Base-by-base conservation (phyloP, 768 basidiomycete species). In the Sporobolomyces roseus region DNA sequence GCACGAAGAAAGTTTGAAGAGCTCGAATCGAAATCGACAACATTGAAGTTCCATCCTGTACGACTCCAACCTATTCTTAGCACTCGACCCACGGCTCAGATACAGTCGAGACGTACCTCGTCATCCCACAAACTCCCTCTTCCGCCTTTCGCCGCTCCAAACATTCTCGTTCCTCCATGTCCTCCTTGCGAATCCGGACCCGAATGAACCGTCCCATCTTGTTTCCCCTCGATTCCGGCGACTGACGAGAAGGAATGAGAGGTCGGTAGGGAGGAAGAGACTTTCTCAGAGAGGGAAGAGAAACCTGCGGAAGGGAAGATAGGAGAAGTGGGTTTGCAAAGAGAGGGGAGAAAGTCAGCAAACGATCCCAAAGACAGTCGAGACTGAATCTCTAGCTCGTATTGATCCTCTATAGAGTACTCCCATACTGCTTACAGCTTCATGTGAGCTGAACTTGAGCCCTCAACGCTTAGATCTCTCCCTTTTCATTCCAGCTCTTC, bases 1-100 rank as follows among this genome's bases (percentile, higher is more conserved):
- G 21, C n/a, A 68, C 41, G 36, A 70, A 65, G 63, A 70, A 55
- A 29, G 36, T 51, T 36, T 70, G 63, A 16, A 50, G 32, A 2
- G 27, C 45, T 16, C 68, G 50, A 3, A 65, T 29, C 32, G n/a
- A 36, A 25, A 55, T 38, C n/a, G 53, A 48, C 33, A 70, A n/a
- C 19, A 48, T 33, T 35, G 59, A 61, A 27, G 52, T 54, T 27
- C 63, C 68, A 32, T 65, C 68, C 68, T 70, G 51, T 9, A 9
- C n/a, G 4, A 14, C 25, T 21, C 9, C 12, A 36, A 3, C 25
- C 38, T 41, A 9, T 17, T 9, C 17, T 41, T 41, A 9, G 10
- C 9, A 41, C 38, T 9, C 38, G 17, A 9, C 6, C 45, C 45
- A 46, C 7, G 2, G 30, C 13, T 9, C 30, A 25, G 5, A 12